Evolutionary conservation across 306 rosid genomes (phyloP), one percentile per base, ranked within the genome.

Genomic region (Gastrolobium bilobum): DNA sequence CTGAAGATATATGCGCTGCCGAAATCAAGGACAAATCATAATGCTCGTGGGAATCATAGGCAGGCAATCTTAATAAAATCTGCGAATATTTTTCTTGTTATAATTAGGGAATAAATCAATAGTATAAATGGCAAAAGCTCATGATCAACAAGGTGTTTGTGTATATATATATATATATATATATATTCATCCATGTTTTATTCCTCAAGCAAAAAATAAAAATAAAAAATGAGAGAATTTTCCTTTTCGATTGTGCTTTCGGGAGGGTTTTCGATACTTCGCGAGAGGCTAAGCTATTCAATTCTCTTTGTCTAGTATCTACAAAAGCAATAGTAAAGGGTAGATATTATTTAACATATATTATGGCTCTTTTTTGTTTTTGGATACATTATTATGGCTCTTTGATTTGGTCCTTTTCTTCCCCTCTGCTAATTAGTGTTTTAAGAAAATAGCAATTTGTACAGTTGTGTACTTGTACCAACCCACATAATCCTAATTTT

Each of bases 241-340:
- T 46, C 7, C 75, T 76, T 80, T 63, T 35, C 7, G 39, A 42
- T 11, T 54, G 63, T 35, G 74, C 79, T 62, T 70, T 68, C 20
- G 30, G 62, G 51, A 69, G 43, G 84, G 75, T 38, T 74, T 51
- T 63, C 59, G 76, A 76, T 74, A 37, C 75, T 66, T 77, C 37
- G 43, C 7, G 71, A 67, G 70, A 77, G 74, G 88, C 70, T 63
- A 53, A 29, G 81, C 73, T 42, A 65, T 69, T 69, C 53, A 54
- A 64, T 77, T 77, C 81, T 67, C 39, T 64, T 10, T 77, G 75
- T 85, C 83, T 57, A 56, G 77, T 76, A 84, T 84, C 82, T 75
- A 30, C 54, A 42, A 88, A 88, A 74, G 89, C 60, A 50, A 64
- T 4, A 11, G 5, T 30, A 1, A 76, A 75, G 71, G 54, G 39